phyloP scores from a whole-genome alignment of 257 asterid species.

The Scutellaria baicalensis region DNA sequence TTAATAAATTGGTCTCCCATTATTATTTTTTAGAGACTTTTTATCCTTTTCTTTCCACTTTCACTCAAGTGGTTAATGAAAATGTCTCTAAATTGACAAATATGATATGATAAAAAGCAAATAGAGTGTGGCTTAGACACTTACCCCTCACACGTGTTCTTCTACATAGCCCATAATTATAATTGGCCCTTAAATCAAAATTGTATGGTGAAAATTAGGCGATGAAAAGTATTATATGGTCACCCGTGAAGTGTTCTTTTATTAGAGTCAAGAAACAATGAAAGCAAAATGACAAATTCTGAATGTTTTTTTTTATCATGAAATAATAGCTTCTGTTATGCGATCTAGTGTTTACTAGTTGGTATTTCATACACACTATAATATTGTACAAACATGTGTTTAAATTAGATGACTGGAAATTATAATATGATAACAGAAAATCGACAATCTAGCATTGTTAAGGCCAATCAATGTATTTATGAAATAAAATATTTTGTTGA shows the following conservation, averaged over 20 bases:
- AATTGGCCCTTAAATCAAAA: background rate
- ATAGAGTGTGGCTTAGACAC: constrained; percentile 22
- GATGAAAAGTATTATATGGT: constrained; percentile 1
- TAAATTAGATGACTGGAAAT: no score
- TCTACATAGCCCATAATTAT: constrained; percentile 26
- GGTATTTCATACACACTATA: no score
- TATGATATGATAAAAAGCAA: constrained; percentile 23
- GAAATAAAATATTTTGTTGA: background rate
- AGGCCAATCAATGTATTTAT: no score
- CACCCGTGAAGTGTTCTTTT: constrained; percentile 15
- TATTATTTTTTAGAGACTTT: constrained; percentile 15
- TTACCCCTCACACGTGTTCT: constrained; percentile 32
- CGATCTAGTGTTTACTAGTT: background rate
- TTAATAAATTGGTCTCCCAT: constrained; percentile 17
- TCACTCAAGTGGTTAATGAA: constrained; percentile 35
- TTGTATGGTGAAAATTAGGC: constrained; percentile 3
- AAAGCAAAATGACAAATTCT: background rate
- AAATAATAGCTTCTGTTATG: background rate
- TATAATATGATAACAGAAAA: no score
- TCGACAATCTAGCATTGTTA: no score
- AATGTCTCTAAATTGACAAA: constrained; percentile 33
- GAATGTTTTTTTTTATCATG: background rate
- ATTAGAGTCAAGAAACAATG: constrained; percentile 12
- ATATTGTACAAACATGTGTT: no score
- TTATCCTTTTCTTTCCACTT: constrained; percentile 18